Percentiles rank a stretch among this genome's conserved stretches.
These are phyloP conservation scores for Phytopythium kandeliae DNA, from an alignment of 352 stramenopile genomes.

Conservation along the genomic window DNA sequence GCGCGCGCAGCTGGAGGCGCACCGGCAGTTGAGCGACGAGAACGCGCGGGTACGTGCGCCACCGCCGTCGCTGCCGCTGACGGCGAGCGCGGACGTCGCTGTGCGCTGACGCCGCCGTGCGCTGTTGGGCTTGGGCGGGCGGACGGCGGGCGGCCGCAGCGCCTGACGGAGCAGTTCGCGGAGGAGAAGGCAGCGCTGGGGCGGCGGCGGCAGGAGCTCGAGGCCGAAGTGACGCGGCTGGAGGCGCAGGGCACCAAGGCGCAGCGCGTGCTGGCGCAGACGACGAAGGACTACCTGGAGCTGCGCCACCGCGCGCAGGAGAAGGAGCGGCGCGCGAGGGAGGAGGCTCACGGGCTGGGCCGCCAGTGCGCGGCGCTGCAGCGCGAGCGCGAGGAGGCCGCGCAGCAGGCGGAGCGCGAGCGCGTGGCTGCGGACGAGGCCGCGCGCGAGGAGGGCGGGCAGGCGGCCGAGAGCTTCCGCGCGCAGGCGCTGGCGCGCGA, in stretches of 20 bases:
- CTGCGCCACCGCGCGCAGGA: constrained; percentile 65
- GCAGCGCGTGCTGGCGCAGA: constrained; percentile 55
- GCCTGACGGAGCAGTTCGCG: constrained; percentile 46
- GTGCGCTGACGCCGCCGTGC: too few relatives aligned
- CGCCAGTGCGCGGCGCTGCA: constrained; percentile 29
- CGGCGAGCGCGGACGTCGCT: too few relatives aligned
- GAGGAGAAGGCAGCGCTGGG: constrained; percentile 47
- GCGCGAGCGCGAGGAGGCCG: constrained; percentile 33
- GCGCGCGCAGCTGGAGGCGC: constrained; percentile 47
- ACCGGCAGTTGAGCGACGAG: constrained; percentile 50
- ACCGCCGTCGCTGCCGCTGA: too few relatives aligned
- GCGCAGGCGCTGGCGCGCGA: constrained; percentile 52
- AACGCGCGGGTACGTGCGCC: constrained; percentile 38
- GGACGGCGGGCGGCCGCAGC: too few relatives aligned
- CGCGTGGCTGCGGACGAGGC: constrained; percentile 37
- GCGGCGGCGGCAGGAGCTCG: constrained; percentile 26
- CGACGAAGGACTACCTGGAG: constrained; percentile 75
- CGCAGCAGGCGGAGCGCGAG: constrained; percentile 37
- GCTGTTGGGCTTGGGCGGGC: too few relatives aligned
- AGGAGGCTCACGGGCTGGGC: constrained; percentile 44
- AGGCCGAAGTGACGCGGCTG: constrained; percentile 26
- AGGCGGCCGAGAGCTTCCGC: constrained; percentile 46
- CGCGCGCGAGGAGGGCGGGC: constrained; percentile 48
- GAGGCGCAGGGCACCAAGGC: constrained; percentile 51
- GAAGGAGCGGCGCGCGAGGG: constrained; percentile 42